These are phyloP conservation scores for Rhododendron griersonianum DNA, from an alignment of 148 eudicot genomes.

Conservation along the genomic window DNA sequence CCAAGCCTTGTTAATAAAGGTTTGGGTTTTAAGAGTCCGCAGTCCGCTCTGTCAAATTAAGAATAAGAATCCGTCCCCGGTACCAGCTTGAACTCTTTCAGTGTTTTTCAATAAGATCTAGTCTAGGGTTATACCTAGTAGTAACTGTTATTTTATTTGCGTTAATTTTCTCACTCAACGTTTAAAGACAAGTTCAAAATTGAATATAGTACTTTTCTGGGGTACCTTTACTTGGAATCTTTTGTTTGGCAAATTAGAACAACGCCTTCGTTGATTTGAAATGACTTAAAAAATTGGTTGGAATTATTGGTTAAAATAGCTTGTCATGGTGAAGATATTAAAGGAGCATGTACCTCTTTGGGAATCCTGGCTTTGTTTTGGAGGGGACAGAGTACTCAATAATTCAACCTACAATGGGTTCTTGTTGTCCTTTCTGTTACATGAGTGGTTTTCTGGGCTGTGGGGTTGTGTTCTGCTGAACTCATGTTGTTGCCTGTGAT, in stretches of 20 bases:
- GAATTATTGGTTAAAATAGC: not conserved
- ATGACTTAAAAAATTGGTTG: not conserved
- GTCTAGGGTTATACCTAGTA: too few species aligned
- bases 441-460: conserved; percentile 1
- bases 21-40: too few species aligned
- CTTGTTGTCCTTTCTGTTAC: not conserved
- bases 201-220: not conserved
- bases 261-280: conserved; percentile 5
- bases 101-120: not conserved
- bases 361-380: not conserved
- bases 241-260: not conserved
- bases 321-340: not conserved
- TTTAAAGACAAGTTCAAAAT: not conserved
- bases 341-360: not conserved
- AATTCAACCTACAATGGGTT: not conserved
- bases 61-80: not conserved
- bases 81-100: not conserved
- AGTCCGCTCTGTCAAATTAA: not conserved
- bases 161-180: not conserved
- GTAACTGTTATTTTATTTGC: not conserved
- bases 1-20: not conserved
- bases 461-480: conserved; percentile 5
- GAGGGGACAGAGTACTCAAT: conserved; percentile 6
- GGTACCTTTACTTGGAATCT: not conserved
- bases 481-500: not conserved